Evolutionary conservation across 2,329 filamentous ascomycete species (phyloP), one percentile per base, ranked within the genome.

Genomic region (Colletotrichum sp.): DNA sequence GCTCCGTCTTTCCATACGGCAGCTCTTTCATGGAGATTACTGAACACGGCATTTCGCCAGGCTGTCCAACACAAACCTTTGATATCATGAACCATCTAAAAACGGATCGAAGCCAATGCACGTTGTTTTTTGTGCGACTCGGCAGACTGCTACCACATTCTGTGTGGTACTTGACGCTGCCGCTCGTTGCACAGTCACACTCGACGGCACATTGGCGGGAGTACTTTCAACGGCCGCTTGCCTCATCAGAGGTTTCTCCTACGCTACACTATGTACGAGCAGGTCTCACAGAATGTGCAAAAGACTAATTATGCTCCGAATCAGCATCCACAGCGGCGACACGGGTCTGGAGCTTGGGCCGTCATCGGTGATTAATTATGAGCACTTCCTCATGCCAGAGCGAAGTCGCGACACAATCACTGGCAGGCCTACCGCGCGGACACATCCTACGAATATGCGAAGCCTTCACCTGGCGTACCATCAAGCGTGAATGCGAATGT

Each of bases 161-260:
- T 66, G 39, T 32, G 24, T 66, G 16, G 32, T 55, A 63, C 55
- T 36, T 21, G 10, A 72, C 13, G 39, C 26, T 60, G 32, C 32
- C 69, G 28, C 61, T 30, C 36, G 43, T 72, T 39, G n/a, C 63
- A 75, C 69, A 61, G 43, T 32, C 59, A 68, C 43, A 68, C 60
- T 57, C 66, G 21, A 66, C 14, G 34, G 21, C 60, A 36, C 59
- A 28, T 55, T n/a, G 59, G 36, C 32, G 18, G 57, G 63, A 39
- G 24, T 26, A 26, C n/a, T 28, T 59, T 43, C 65, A 75, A 73
- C 64, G 73, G 69, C 64, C 39, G 43, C 69, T 68, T 68, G 57
- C 70, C 57, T 73, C 16, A 68, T 72, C 73, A 75, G 43, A 68
- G 28, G 7, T 30, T 36, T 43, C 55, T 24, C 34, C n/a, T 39